Conservation (phyloP, 2,329 filamentous ascomycete genomes). For the Chrysoporthe deuterocubensis region DNA sequence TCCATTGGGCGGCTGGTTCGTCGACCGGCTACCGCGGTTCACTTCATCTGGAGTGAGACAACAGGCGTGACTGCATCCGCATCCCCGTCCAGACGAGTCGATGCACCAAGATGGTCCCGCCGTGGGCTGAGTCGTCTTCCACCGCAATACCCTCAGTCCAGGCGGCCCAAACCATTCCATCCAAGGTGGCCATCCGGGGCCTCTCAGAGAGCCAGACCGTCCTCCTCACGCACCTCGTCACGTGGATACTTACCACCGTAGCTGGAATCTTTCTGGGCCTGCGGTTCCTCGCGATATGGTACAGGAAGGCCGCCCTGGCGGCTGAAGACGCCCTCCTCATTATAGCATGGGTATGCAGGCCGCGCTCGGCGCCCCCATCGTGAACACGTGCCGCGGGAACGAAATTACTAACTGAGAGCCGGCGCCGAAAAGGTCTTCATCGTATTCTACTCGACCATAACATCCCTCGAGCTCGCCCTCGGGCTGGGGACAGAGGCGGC, state of each 20-base stretch:
- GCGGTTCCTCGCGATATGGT: constrained; percentile 20
- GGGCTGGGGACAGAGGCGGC: constrained; percentile 4
- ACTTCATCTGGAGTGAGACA: neutral
- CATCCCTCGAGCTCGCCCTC: constrained; percentile 22
- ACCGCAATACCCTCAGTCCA: neutral
- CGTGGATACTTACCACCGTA: constrained; percentile 13
- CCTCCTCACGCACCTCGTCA: constrained; percentile 22
- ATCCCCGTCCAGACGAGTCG: neutral
- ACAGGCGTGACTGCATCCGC: too few relatives aligned
- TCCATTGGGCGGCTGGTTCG: too few relatives aligned
- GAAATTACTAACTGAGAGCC: neutral
- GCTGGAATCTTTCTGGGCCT: constrained; percentile 20
- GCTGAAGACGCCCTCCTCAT: constrained; percentile 20
- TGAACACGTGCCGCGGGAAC: neutral
- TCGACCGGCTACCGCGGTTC: too few relatives aligned
- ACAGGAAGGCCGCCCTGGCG: constrained; percentile 7
- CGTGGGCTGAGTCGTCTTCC: neutral
- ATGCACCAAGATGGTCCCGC: constrained; percentile 2
- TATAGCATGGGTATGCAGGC: constrained; percentile 21
- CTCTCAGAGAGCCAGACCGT: constrained; percentile 15
- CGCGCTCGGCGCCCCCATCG: too few relatives aligned
- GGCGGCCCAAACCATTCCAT: neutral
- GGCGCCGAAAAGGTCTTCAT: constrained; percentile 11
- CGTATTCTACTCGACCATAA: constrained; percentile 19
- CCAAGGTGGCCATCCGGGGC: neutral